Conservation (phyloP, 768 basidiomycete genomes). For the Mycena olivaceomarginata region DNA sequence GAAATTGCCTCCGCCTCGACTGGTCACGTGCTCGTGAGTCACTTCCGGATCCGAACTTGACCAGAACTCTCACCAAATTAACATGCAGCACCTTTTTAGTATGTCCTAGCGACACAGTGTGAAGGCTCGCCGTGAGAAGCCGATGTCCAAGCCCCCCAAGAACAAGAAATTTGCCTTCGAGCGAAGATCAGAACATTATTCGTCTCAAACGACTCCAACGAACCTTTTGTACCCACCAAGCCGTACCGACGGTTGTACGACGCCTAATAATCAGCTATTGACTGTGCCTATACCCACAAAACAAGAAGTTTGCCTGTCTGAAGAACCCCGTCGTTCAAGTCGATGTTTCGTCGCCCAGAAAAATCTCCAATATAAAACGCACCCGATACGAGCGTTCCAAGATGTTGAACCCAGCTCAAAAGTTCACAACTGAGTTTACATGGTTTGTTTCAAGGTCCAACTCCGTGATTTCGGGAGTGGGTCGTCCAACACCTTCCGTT, state of each 20-base stretch:
- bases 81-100: conserved; percentile 31
- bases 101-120: conserved; percentile 11
- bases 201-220: background rate
- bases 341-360: background rate
- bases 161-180: conserved; percentile 2
- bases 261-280: background rate
- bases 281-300: background rate
- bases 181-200: conserved; percentile 8
- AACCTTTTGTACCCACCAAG: background rate
- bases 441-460: no score
- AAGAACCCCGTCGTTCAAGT: background rate
- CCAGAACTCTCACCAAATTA: conserved; percentile 34
- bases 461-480: no score
- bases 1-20: background rate
- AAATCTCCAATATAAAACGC: no score
- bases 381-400: no score
- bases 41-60: conserved; percentile 13
- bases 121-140: background rate
- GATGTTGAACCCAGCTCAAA: no score
- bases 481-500: no score
- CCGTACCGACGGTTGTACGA: background rate
- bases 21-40: conserved; percentile 34
- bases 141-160: conserved; percentile 7
- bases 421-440: background rate
- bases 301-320: conserved; percentile 22